A percentile compares a stretch with the other conserved stretches of the same genome.
phyloP scores from a whole-genome alignment of 371 early-diverging fungal genomes.

The Amoeboaphelidium protococcarum region DNA sequence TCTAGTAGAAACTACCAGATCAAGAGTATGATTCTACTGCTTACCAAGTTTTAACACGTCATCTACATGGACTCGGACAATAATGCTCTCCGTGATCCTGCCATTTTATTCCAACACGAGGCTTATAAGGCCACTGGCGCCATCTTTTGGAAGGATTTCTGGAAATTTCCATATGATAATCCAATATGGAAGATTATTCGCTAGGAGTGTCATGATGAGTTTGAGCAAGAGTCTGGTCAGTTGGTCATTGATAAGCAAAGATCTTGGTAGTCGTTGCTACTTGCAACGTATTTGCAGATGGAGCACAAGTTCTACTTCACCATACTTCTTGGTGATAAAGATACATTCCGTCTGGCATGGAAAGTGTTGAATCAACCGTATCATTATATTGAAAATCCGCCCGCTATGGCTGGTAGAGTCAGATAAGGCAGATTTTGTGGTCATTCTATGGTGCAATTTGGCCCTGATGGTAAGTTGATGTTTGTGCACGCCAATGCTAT shows the following conservation, averaged over 20 bases:
- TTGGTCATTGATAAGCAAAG: slow-evolving; percentile 1
- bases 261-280: background rate
- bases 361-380: background rate
- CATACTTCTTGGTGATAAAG: background rate
- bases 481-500: background rate
- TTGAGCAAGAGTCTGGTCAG: slow-evolving; percentile 4
- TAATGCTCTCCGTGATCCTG: slow-evolving; percentile 1
- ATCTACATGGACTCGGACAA: slow-evolving; percentile 4
- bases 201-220: background rate
- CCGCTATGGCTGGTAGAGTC: background rate
- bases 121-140: slow-evolving; percentile 2
- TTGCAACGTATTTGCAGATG: slow-evolving; percentile 1
- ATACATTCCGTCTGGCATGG: background rate
- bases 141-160: slow-evolving; percentile 3
- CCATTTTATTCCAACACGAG: slow-evolving; percentile 1
- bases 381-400: background rate
- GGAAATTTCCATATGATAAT: background rate
- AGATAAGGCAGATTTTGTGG: background rate
- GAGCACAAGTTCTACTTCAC: background rate
- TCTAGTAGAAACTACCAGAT: background rate
- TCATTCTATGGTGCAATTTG: background rate
- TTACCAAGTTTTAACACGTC: slow-evolving; percentile 1
- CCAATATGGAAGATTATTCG: slow-evolving; percentile 1
- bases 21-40: background rate
- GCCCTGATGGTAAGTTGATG: background rate